A percentile compares a stretch with the other conserved stretches of the same genome.
phyloP scores from a whole-genome alignment of 2,329 filamentous ascomycete genomes.

The Aspergillus ochraceus region DNA sequence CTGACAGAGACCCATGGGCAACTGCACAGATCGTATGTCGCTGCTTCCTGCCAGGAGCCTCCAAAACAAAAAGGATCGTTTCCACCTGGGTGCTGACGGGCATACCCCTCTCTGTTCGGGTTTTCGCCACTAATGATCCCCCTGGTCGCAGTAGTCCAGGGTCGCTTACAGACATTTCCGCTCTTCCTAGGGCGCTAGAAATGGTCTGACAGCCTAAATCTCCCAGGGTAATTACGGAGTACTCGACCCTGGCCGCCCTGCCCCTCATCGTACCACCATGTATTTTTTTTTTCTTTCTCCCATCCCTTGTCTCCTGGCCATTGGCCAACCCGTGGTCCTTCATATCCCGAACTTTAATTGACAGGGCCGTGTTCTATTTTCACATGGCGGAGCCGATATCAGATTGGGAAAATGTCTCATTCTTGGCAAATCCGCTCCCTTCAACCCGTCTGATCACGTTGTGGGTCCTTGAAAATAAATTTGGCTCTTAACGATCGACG shows the following conservation, averaged over 20 bases:
- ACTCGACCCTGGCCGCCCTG: neutral
- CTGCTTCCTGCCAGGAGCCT: neutral
- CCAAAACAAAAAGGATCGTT: neutral
- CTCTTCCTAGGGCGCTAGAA: constrained; percentile 5
- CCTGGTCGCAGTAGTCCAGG: neutral
- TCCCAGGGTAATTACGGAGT: neutral
- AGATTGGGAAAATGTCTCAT: constrained; percentile 7
- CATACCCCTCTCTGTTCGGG: neutral
- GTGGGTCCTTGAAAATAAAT: constrained; percentile 1
- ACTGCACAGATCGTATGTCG: neutral
- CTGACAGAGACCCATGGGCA: neutral
- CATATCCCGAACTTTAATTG: constrained; percentile 2
- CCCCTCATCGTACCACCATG: constrained; percentile 6
- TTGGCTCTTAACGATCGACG: constrained; percentile 3
- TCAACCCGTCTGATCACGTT: constrained; percentile 1
- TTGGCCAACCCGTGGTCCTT: neutral
- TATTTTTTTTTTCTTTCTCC: neutral
- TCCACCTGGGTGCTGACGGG: neutral
- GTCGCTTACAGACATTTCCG: neutral
- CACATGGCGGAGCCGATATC: neutral
- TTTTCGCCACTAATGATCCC: constrained; percentile 9
- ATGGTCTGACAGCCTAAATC: constrained; percentile 16
- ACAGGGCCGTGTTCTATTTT: constrained; percentile 1
- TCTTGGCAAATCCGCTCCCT: neutral
- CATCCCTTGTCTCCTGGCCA: neutral